phyloP scores from a whole-genome alignment of 2,329 filamentous ascomycete species.

The Sporothrix humicola region DNA sequence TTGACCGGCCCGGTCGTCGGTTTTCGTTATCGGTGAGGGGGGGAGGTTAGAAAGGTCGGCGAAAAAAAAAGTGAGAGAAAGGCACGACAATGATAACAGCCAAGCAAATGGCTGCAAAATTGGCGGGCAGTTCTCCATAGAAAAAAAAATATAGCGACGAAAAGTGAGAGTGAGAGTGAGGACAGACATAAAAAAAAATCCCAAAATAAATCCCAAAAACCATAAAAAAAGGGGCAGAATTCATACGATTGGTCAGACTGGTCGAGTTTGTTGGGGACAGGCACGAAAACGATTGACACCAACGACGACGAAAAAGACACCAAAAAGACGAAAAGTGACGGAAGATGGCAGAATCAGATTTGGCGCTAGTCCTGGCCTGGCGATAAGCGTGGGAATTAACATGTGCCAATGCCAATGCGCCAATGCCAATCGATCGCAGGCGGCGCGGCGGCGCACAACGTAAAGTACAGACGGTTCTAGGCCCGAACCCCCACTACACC shows the following conservation, averaged over 20 bases:
- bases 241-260: slow-evolving; percentile 16
- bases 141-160: neutral
- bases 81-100: slow-evolving; percentile 4
- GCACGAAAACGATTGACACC: neutral
- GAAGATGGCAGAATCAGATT: neutral
- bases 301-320: no score
- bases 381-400: slow-evolving; percentile 11
- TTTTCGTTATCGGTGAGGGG: slow-evolving; percentile 22
- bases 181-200: neutral
- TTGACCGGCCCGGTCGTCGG: slow-evolving; percentile 21
- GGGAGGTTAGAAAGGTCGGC: neutral
- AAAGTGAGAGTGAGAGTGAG: no score
- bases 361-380: neutral
- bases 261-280: slow-evolving; percentile 14
- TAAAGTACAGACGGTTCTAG: no score
- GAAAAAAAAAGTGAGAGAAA: neutral
- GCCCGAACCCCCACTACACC: no score
- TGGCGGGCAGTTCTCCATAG: neutral
- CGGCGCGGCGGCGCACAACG: no score
- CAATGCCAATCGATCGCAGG: no score
- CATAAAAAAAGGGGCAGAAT: slow-evolving; percentile 26
- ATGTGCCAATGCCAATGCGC: neutral
- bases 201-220: neutral
- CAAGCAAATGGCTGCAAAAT: no score
- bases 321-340: neutral